phyloP scores from a whole-genome alignment of 2,329 filamentous ascomycete genomes.

The Paradendryphiella salina region DNA sequence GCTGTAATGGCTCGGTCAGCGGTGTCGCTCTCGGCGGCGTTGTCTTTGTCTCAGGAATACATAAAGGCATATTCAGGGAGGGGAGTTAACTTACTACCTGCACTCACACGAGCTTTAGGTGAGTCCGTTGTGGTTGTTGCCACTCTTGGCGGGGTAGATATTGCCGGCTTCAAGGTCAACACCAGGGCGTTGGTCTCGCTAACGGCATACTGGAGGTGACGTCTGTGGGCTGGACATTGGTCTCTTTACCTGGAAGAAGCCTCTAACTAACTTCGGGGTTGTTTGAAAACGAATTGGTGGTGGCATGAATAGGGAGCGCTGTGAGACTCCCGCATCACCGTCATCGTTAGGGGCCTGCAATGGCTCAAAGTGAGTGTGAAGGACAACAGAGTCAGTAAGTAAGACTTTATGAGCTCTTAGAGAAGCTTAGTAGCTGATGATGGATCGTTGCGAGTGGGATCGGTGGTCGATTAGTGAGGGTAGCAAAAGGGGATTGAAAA shows the following conservation, averaged over 20 bases:
- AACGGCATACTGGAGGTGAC: neutral
- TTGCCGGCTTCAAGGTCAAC: neutral
- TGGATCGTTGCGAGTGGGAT: neutral
- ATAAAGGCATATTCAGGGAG: neutral
- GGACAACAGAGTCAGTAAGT: neutral
- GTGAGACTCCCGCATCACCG: neutral
- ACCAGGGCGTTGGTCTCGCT: neutral
- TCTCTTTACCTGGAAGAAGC: neutral
- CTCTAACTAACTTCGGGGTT: neutral
- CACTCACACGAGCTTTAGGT: neutral
- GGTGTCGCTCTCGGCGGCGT: too few species aligned
- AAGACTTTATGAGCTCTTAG: neutral
- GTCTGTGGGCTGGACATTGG: neutral
- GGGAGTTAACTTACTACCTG: neutral
- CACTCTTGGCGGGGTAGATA: neutral
- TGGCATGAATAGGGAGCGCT: neutral
- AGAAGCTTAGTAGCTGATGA: neutral
- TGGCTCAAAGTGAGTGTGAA: neutral
- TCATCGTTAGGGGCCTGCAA: neutral
- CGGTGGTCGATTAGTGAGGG: constrained; percentile 5
- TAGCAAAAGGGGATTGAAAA: neutral
- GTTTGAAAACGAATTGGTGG: neutral
- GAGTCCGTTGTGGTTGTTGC: neutral
- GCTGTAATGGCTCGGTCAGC: too few species aligned
- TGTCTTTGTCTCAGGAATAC: too few species aligned